Conservation (phyloP, 768 basidiomycete genomes). For the Boletus tylopilopsis region DNA sequence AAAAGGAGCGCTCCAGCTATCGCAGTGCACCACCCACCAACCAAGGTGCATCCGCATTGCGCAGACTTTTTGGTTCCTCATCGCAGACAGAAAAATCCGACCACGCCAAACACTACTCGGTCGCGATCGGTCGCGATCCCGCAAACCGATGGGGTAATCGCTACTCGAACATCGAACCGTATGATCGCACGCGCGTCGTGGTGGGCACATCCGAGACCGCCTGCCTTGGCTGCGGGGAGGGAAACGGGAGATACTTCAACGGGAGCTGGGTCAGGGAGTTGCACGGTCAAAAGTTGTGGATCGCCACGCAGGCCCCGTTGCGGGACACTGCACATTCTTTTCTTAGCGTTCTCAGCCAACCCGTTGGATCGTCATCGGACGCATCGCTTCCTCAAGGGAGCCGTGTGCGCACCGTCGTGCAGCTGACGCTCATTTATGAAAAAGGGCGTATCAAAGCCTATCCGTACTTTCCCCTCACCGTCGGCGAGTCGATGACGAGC, state of each 20-base stretch:
- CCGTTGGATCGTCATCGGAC: constrained; percentile 35
- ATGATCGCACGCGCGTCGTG: constrained; percentile 77
- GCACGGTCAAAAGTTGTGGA: constrained; percentile 74
- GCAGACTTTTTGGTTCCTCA: constrained; percentile 1
- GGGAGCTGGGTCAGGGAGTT: constrained; percentile 83
- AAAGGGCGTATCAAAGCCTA: constrained; percentile 69
- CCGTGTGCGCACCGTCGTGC: constrained; percentile 72
- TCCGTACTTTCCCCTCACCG: constrained; percentile 63
- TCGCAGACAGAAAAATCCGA: constrained; percentile 16
- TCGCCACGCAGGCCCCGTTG: constrained; percentile 81
- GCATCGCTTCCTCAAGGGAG: constrained; percentile 29
- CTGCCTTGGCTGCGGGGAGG: constrained; percentile 21
- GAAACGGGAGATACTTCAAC: constrained; percentile 63
- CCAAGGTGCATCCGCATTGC: constrained; percentile 1
- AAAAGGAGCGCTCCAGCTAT: constrained; percentile 31
- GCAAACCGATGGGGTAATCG: constrained; percentile 55
- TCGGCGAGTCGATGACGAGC: constrained; percentile 51
- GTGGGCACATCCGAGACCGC: constrained; percentile 31
- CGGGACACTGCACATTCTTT: constrained; percentile 69
- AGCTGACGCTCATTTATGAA: constrained; percentile 75
- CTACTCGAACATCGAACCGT: constrained; percentile 71
- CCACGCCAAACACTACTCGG: constrained; percentile 49
- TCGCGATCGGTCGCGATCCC: constrained; percentile 44
- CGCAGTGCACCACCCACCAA: constrained; percentile 20
- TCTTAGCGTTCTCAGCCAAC: constrained; percentile 62